These are phyloP conservation scores for Botryotinia calthae DNA, from an alignment of 2,329 filamentous ascomycete genomes.

Conservation along the genomic window DNA sequence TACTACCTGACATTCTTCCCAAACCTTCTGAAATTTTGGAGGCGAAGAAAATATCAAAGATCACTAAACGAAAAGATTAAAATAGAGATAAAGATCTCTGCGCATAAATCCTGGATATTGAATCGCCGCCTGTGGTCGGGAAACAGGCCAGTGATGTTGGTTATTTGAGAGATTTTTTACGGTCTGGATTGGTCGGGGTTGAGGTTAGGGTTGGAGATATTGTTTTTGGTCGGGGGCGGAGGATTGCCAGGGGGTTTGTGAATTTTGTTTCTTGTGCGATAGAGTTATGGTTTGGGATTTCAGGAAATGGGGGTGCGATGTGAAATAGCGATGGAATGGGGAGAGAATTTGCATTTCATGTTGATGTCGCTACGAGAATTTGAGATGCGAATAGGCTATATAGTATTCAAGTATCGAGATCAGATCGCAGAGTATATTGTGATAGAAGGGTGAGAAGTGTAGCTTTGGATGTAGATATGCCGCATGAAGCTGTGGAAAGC, in stretches of 20 bases:
- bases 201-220: neutral
- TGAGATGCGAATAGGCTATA: too few relatives aligned
- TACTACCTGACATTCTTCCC: neutral
- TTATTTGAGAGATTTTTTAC: neutral
- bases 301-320: neutral
- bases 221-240: too few relatives aligned
- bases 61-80: neutral
- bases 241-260: neutral
- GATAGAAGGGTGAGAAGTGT: neutral
- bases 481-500: neutral
- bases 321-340: neutral
- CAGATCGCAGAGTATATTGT: neutral
- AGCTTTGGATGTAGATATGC: too few relatives aligned
- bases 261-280: neutral
- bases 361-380: neutral
- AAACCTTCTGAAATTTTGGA: neutral
- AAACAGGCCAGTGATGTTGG: neutral
- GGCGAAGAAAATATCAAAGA: neutral
- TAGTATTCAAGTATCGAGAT: neutral
- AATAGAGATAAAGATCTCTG: neutral
- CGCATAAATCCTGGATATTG: neutral
- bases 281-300: neutral
- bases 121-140: neutral
- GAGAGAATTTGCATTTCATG: neutral
- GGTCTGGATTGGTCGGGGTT: neutral